Percentiles rank a stretch among this genome's conserved stretches.
Conservation (phyloP, 257 asterid genomes). For the Handroanthus guayacan region DNA sequence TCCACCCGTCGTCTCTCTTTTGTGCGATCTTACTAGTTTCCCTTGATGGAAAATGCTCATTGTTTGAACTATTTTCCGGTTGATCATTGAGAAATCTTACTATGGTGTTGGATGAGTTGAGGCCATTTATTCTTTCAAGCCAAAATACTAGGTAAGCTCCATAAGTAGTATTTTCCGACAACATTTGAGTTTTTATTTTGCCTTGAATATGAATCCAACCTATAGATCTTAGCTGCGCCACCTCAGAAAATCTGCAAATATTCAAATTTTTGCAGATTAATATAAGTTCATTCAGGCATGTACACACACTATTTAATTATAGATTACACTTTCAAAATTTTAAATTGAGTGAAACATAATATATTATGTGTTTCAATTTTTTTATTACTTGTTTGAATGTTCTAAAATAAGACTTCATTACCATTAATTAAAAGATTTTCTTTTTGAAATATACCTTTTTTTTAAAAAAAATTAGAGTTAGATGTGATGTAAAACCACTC, state of each 20-base stretch:
- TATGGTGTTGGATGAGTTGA: conserved; percentile 45
- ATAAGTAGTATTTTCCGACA: conserved; percentile 52
- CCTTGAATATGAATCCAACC: conserved; percentile 73
- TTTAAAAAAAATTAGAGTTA: too few relatives aligned
- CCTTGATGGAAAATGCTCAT: conserved; percentile 13
- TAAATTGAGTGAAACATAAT: neutral
- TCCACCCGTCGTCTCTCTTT: conserved; percentile 62
- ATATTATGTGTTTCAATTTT: too few relatives aligned
- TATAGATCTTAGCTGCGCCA: conserved; percentile 56
- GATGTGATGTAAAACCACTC: too few relatives aligned
- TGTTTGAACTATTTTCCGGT: conserved; percentile 1
- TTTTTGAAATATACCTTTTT: too few relatives aligned
- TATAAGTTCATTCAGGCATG: neutral
- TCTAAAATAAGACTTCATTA: too few relatives aligned
- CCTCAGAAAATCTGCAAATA: conserved; percentile 65
- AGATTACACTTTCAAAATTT: too few relatives aligned
- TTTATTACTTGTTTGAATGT: too few relatives aligned
- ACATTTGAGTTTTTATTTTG: conserved; percentile 41
- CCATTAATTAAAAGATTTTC: too few relatives aligned
- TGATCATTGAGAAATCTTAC: conserved; percentile 39
- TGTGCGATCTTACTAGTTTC: conserved; percentile 47
- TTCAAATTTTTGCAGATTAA: neutral
- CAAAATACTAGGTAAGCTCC: conserved; percentile 59
- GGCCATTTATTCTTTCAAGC: conserved; percentile 49
- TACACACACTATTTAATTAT: too few relatives aligned